Percentiles rank a stretch among this genome's conserved stretches.
phyloP scores from a whole-genome alignment of 2,329 filamentous ascomycete genomes.

The Domatiomyces globalis region DNA sequence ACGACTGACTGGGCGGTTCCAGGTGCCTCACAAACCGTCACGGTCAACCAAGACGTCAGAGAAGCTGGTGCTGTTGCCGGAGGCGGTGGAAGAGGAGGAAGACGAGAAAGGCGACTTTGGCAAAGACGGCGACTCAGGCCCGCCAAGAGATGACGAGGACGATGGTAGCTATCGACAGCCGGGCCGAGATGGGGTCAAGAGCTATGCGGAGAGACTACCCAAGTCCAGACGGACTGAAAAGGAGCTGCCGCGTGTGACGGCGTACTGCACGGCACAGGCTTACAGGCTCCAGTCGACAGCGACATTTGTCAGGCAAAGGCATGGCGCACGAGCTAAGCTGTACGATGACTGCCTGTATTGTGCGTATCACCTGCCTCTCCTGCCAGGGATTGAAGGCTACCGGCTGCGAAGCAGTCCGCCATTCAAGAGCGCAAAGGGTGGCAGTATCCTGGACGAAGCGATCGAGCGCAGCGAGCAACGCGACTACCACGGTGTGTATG shows the following conservation, averaged over 20 bases:
- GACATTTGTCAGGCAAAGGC: constrained; percentile 71
- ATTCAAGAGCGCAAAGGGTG: constrained; percentile 81
- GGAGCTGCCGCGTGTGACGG: constrained; percentile 66
- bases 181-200: constrained; percentile 54
- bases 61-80: constrained; percentile 88
- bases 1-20: constrained; percentile 42
- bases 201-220: constrained; percentile 81
- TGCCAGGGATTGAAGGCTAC: constrained; percentile 76
- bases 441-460: constrained; percentile 83
- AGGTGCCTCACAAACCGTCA: constrained; percentile 54
- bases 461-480: constrained; percentile 85
- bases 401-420: constrained; percentile 80
- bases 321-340: constrained; percentile 83
- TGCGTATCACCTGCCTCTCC: constrained; percentile 80
- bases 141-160: constrained; percentile 44
- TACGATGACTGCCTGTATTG: constrained; percentile 97
- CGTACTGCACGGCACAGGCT: constrained; percentile 88
- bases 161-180: constrained; percentile 40
- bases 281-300: constrained; percentile 84
- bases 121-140: constrained; percentile 39
- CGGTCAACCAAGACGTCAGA: constrained; percentile 89
- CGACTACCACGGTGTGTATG: constrained; percentile 84
- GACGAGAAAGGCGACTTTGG: constrained; percentile 46
- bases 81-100: constrained; percentile 46
- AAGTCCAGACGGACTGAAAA: constrained; percentile 80